phyloP scores from a whole-genome alignment of 345 rosid species.

The Salix brachista region DNA sequence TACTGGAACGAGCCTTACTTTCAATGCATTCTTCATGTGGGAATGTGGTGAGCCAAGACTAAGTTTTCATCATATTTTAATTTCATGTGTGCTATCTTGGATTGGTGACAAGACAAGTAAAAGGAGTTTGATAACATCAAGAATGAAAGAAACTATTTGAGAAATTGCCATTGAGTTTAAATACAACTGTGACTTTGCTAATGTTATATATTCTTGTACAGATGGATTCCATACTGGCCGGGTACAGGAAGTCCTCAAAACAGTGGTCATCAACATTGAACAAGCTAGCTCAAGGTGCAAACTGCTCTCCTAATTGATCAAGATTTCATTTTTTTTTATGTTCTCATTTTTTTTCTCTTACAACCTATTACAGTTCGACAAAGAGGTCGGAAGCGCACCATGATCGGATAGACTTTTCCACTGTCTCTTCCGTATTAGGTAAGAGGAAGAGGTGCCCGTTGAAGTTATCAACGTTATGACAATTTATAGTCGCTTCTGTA shows the following conservation, averaged over 20 bases:
- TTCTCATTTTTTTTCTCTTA: slow-evolving; percentile 6
- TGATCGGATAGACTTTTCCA: slow-evolving; percentile 62
- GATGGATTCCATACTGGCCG: slow-evolving; percentile 79
- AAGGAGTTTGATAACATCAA: too few relatives aligned
- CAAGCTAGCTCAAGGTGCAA: slow-evolving; percentile 90
- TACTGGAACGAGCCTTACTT: slow-evolving; percentile 87
- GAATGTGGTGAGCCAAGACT: slow-evolving; percentile 66
- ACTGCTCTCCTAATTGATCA: neutral
- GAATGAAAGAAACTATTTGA: neutral
- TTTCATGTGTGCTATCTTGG: neutral
- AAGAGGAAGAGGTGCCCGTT: neutral
- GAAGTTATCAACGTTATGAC: neutral
- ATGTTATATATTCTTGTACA: slow-evolving; percentile 20
- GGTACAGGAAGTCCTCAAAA: slow-evolving; percentile 86
- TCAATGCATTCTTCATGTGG: slow-evolving; percentile 97
- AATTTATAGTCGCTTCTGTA: neutral
- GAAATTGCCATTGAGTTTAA: neutral
- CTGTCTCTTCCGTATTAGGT: neutral
- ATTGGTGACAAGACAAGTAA: neutral
- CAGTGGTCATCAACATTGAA: slow-evolving; percentile 94
- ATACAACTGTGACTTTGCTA: neutral
- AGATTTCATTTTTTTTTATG: neutral
- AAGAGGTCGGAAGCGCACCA: slow-evolving; percentile 90
- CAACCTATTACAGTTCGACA: slow-evolving; percentile 57
- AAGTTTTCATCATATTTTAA: neutral